Evolutionary conservation across 1,284 basidiomycete species (phyloP), one percentile per base, ranked within the genome.

Genomic region (Marasmius tenuissimus): DNA sequence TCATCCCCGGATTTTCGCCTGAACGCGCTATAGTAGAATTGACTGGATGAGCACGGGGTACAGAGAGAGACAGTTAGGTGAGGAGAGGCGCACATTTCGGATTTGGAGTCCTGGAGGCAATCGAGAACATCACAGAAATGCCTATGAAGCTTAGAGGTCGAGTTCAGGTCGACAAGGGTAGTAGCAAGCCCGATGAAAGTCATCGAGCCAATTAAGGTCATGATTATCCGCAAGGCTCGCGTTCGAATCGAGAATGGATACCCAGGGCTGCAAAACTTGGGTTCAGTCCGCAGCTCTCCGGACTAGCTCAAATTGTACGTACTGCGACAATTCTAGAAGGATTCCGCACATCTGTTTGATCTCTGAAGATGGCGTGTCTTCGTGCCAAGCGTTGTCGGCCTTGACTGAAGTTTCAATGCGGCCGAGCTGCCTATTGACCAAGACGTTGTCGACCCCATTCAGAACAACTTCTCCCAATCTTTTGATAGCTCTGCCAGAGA

Each of bases 401-500:
- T 27, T 38, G 33, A 59, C 14, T 14, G n/a, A 11, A 14, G 38
- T 22, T 34, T 57, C 54, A 18, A 60, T 27, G 34, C 39, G 59
- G 7, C 33, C 42, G 18, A 60, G 34, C 45, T 54, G 52, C 8
- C 59, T 38, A 18, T 53, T 51, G 22, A 54, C 47, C 20, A 60
- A 14, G 20, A 60, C 47, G 34, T 51, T 34, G 20, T 60, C 59
- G 14, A 60, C 40, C 7, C 53, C 40, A 38, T 55, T 60, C 12
- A 60, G 42, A 9, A 60, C 59, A 33, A 34, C 59, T 48, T 37
- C 22, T 38, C 59, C 59, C 8, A 60, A 18, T 38, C 52, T 52
- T 38, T 60, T 60, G 40, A 60, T 55, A n/a, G 40, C 59, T 37
- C 48, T 60, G 10, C 59, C 59, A 34, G 51, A 54, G 27, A 60